Percentiles rank a stretch among this genome's conserved stretches.
phyloP scores from a whole-genome alignment of 78 protist genomes.

The Bodo saltans region DNA sequence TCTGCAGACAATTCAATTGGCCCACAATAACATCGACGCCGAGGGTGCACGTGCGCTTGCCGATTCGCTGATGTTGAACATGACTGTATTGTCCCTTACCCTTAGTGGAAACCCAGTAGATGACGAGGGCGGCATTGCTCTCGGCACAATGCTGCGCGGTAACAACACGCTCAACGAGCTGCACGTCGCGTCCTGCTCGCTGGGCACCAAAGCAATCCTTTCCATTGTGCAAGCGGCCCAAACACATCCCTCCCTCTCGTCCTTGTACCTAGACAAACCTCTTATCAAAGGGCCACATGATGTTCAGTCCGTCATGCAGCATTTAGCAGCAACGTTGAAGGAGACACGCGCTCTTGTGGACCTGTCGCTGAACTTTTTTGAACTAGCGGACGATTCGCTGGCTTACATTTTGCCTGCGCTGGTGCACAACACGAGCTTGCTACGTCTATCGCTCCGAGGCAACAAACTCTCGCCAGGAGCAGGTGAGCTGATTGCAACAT shows the following conservation, averaged over 20 bases:
- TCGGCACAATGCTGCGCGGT: neutral
- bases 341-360: neutral
- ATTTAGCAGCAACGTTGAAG: neutral
- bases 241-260: neutral
- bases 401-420: neutral
- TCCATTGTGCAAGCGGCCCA: neutral
- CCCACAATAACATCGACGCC: neutral
- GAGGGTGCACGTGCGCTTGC: neutral
- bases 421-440: neutral
- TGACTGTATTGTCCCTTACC: neutral
- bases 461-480: neutral
- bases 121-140: neutral
- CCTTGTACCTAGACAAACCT: neutral
- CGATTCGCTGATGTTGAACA: neutral
- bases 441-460: neutral
- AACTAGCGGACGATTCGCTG: neutral
- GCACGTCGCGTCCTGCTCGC: neutral
- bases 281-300: neutral
- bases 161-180: neutral
- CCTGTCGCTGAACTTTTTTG: neutral
- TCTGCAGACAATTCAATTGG: neutral
- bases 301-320: neutral
- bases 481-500: neutral
- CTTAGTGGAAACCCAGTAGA: neutral
- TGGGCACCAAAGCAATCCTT: neutral